Conservation (phyloP, 2,329 filamentous ascomycete genomes). For the Colletotrichum higginsianum region DNA sequence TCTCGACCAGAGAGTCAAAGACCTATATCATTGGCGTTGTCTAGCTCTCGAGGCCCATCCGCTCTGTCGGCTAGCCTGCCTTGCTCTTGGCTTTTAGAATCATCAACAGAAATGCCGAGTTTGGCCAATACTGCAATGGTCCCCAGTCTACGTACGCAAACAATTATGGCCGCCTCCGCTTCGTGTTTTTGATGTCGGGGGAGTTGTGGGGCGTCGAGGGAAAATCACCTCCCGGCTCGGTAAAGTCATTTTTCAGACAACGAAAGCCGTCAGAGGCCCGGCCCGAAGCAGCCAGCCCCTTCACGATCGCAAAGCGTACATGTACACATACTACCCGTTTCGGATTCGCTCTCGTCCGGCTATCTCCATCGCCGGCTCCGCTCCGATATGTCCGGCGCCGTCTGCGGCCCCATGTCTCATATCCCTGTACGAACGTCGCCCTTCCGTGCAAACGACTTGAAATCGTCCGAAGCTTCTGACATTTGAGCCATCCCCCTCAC, state of each 20-base stretch:
- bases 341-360: not conserved
- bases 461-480: not conserved
- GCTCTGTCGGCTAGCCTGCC: not conserved
- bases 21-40: no score
- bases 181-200: no score
- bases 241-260: not conserved
- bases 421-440: not conserved
- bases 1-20: not conserved
- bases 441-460: not conserved
- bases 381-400: not conserved
- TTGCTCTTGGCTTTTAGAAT: no score
- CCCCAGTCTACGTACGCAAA: no score
- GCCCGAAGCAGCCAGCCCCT: not conserved
- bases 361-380: not conserved
- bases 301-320: not conserved
- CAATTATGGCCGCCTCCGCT: no score
- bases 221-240: not conserved
- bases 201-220: no score
- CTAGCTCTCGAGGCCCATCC: not conserved
- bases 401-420: not conserved
- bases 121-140: no score
- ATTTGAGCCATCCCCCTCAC: no score
- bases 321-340: no score
- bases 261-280: not conserved
- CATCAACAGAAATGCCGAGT: no score